These are phyloP conservation scores for Saccharum officinarum DNA, from an alignment of 176 grass and related monocot species.

Conservation along the genomic window DNA sequence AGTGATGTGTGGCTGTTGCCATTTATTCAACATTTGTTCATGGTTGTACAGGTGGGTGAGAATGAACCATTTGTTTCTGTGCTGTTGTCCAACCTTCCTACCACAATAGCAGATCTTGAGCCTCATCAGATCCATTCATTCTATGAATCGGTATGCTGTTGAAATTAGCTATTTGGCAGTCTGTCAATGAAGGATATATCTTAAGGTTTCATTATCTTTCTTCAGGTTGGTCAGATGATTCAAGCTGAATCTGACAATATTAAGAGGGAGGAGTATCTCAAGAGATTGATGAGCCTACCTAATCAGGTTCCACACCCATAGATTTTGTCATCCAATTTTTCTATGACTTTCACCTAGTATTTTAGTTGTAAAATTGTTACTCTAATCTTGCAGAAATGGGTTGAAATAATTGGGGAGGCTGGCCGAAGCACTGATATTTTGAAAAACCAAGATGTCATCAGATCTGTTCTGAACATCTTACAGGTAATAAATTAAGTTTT, in stretches of 20 bases:
- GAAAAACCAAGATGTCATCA: slow-evolving; percentile 97
- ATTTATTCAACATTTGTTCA: slow-evolving; percentile 14
- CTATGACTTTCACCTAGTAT: not conserved
- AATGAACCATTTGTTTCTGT: slow-evolving; percentile 98
- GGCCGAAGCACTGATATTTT: slow-evolving; percentile 85
- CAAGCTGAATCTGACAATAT: slow-evolving; percentile 88
- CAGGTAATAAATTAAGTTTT: slow-evolving; percentile 71
- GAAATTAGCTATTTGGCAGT: not conserved
- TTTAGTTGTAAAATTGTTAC: slow-evolving; percentile 4
- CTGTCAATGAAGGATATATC: not conserved
- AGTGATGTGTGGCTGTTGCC: not conserved
- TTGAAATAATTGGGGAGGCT: slow-evolving; percentile 98
- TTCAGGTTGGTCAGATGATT: slow-evolving; percentile 89
- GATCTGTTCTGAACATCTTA: slow-evolving; percentile 97
- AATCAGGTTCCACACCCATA: slow-evolving; percentile 59
- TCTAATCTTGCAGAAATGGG: slow-evolving; percentile 81
- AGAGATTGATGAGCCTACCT: slow-evolving; percentile 97
- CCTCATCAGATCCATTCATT: slow-evolving; percentile 98
- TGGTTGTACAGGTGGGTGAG: slow-evolving; percentile 75
- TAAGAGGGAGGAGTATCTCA: slow-evolving; percentile 99
- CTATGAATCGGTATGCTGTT: slow-evolving; percentile 89
- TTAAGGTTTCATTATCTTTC: slow-evolving; percentile 16
- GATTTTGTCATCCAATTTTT: not conserved
- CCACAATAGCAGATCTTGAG: slow-evolving; percentile 89
- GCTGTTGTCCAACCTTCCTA: slow-evolving; percentile 67